Evolutionary conservation across 805 yeast genomes (phyloP).

Genomic region (Scheffersomyces amazonensis): DNA sequence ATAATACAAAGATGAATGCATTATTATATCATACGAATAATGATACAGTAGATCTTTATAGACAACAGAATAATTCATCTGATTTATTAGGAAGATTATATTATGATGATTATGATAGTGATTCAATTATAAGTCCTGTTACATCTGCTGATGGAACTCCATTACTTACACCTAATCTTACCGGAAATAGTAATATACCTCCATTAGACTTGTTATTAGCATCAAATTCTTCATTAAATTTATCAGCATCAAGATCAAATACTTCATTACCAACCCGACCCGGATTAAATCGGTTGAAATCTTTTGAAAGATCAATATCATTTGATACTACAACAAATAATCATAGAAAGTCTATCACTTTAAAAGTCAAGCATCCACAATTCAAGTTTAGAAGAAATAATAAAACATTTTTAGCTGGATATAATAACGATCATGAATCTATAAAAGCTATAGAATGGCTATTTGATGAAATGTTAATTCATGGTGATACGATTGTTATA

Average conservation of each 20-base stretch:
- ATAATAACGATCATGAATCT: slow-evolving; percentile 35
- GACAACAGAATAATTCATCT: slow-evolving; percentile 33
- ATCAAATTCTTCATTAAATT: slow-evolving; percentile 1
- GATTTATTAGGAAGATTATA: slow-evolving; percentile 41
- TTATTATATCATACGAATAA: slow-evolving; percentile 34
- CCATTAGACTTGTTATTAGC: slow-evolving; percentile 1
- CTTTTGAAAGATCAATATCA: slow-evolving; percentile 38
- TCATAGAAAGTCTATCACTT: slow-evolving; percentile 32
- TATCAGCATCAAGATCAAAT: slow-evolving; percentile 5
- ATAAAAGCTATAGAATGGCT: slow-evolving; percentile 42
- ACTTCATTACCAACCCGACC: slow-evolving; percentile 7
- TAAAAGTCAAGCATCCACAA: slow-evolving; percentile 40
- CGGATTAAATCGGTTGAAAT: slow-evolving; percentile 11
- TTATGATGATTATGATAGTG: slow-evolving; percentile 42
- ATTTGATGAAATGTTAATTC: slow-evolving; percentile 40
- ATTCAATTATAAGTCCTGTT: slow-evolving; percentile 11
- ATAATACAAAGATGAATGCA: slow-evolving; percentile 38
- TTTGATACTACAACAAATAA: slow-evolving; percentile 36
- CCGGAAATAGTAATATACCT: slow-evolving; percentile 5
- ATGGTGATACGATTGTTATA: slow-evolving; percentile 42
- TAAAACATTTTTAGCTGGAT: slow-evolving; percentile 40
- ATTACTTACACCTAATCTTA: slow-evolving; percentile 12
- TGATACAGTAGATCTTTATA: slow-evolving; percentile 37
- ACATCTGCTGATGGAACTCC: slow-evolving; percentile 6
- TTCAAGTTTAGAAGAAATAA: slow-evolving; percentile 43